Base-by-base conservation (phyloP, 805 yeast species). In the Saccharomycopsis sp. region DNA sequence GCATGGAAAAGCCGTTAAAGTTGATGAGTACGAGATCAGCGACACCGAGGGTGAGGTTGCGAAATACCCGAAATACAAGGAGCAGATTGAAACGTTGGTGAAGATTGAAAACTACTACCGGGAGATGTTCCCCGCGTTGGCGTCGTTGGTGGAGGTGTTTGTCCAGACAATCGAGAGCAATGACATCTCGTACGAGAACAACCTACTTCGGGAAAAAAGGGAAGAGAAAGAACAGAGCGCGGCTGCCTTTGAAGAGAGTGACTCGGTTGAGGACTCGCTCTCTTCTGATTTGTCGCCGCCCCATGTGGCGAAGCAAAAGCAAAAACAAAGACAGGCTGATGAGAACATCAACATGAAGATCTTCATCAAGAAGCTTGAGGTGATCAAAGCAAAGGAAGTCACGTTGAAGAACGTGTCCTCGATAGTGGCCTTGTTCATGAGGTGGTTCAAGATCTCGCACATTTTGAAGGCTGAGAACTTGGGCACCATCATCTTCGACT, bases 361-460 rank as follows among this genome's bases (percentile, higher is more conserved):
- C 32, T 34, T 56, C 46, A 36, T 46, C 30, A 51, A 54, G 41
- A 68, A 69, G 46, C 59, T 76, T 16, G 87, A 80, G 49, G 62
- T 76, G 2, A 46, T 65, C 4, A 67, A 80, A 47, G 63, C 73
- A n/a, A 80, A 78, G 48, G 89, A 82, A 50, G 60, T 74, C 3
- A 63, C 78, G 1, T 52, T 80, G 38, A 80, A 77, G 49, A 71
- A 79, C 3, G 62, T 79, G 2, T 64, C 80, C 0, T 71, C 73
- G 1, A 68, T 76, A 1, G 41, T 85, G 1, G 50, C 62, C 8
- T 51, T 73, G 16, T 54, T 92, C 16, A 55, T 80, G 25, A 71
- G 70, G 51, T 88, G 96, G 96, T 80, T 84, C 56, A 83, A 82
- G 54, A 57, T 69, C 7, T 80, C 75, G 34, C 96, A 92, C 56